A percentile compares a stretch with the other conserved stretches of the same genome.
Conservation (phyloP, 805 yeast genomes). For the Candida ficus region DNA sequence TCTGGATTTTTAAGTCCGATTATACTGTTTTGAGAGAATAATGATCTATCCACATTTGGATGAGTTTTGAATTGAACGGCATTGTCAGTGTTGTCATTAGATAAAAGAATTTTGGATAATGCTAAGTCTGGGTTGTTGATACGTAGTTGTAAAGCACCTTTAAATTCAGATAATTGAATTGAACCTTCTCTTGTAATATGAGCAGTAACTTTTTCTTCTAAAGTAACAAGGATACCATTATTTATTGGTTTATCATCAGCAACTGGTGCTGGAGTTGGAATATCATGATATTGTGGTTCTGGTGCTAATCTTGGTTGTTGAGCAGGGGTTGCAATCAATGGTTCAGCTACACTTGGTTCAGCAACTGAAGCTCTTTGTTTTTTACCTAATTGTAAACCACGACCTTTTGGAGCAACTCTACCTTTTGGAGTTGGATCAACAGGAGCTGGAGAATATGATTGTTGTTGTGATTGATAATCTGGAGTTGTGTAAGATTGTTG, state of each 20-base stretch:
- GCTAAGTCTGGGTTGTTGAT: constrained; percentile 73
- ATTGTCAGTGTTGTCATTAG: constrained; percentile 41
- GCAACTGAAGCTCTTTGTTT: constrained; percentile 21
- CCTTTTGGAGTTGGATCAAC: constrained; percentile 19
- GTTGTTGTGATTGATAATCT: constrained; percentile 10
- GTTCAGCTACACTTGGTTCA: constrained; percentile 24
- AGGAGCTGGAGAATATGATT: constrained; percentile 20
- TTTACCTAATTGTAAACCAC: constrained; percentile 77
- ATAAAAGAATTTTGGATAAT: constrained; percentile 56
- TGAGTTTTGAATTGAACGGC: constrained; percentile 82
- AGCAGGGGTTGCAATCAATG: constrained; percentile 27
- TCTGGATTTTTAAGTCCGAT: constrained; percentile 73
- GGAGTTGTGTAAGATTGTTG: constrained; percentile 11
- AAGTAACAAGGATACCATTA: constrained; percentile 73
- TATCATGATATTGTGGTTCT: constrained; percentile 15
- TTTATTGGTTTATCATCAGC: constrained; percentile 36
- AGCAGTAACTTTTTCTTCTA: constrained; percentile 75
- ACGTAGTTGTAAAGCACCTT: constrained; percentile 88
- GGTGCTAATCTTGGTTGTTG: constrained; percentile 14
- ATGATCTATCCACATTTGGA: constrained; percentile 85
- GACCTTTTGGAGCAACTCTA: constrained; percentile 45
- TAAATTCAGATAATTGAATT: constrained; percentile 63
- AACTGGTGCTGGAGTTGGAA: neutral
- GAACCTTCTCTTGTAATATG: constrained; percentile 82
- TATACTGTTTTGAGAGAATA: constrained; percentile 51